Evolutionary conservation across 345 rosid genomes (phyloP), one percentile per base, ranked within the genome.

Genomic region (Populus simonii): DNA sequence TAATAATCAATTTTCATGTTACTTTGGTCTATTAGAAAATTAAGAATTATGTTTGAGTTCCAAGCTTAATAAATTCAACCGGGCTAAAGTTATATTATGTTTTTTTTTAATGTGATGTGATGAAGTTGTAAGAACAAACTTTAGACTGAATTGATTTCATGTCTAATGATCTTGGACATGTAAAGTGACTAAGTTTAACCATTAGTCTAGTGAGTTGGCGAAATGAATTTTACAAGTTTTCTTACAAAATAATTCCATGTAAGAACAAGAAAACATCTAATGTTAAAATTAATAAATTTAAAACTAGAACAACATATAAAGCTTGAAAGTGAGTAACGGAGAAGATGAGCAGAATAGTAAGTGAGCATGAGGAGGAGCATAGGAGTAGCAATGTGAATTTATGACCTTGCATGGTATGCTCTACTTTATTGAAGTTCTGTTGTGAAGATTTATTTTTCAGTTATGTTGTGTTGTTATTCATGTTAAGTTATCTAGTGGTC

Each of bases 211-310:
- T 20, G 0, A 1, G 25, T 55, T 55, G 12, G 22, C 8, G 11
- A 2, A 9, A 41, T 55, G 25, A 20, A 3, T 7, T 49, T 7
- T 4, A 55, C 10, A 2, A 6, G 11, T 11, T 55, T 9, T 55
- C n/a, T 1, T 20, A 0, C 0, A 22, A 53, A 2, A 22, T 8
- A 55, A 3, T 6, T 1, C 1, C 1, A 1, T 20, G 1, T 6
- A 0, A 2, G 0, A 20, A 53, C 2, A 7, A 2, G 4, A 8
- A 8, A 53, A 2, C 23, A 1, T 53, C 3, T 7, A 2, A 7
- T 53, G 0, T 8, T 20, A 8, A 53, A 7, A 1, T 53, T 20
- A 20, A 8, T 53, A 53, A 20, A 53, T 53, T 17, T 53, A 53
- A 0, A 22, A 49, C 18, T 5, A 49, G 55, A 49, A 16, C 0